phyloP scores from a whole-genome alignment of 345 rosid genomes.

The Corymbia maculata region DNA sequence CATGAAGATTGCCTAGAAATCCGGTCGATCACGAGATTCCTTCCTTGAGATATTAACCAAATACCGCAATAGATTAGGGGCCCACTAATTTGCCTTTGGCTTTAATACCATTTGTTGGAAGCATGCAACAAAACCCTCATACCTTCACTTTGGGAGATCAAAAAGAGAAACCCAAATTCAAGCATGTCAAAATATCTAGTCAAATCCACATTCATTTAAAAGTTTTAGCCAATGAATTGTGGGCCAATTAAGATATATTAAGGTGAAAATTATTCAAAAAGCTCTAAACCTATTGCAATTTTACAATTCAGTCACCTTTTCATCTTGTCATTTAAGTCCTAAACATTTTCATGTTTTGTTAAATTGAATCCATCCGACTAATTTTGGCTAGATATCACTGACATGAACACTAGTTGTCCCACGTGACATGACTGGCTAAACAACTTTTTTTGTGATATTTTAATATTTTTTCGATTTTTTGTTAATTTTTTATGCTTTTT shows the following conservation, averaged over 20 bases:
- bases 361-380: accelerated
- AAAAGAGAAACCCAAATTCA: accelerated
- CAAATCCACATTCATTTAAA: too few relatives aligned
- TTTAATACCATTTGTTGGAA: neutral
- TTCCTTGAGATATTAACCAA: neutral
- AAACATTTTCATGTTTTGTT: neutral
- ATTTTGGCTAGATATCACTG: accelerated
- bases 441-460: too few relatives aligned
- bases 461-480: too few relatives aligned
- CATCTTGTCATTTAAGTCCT: accelerated
- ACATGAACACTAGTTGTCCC: neutral
- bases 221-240: neutral
- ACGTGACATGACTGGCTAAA: neutral
- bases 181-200: too few relatives aligned
- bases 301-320: too few relatives aligned
- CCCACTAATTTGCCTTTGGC: neutral
- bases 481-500: too few relatives aligned
- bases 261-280: too few relatives aligned
- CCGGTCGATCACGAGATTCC: neutral
- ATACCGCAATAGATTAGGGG: accelerated
- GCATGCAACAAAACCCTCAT: accelerated
- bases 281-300: too few relatives aligned
- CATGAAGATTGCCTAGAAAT: neutral
- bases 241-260: neutral
- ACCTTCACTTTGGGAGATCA: neutral